Evolutionary conservation across 495 filamentous ascomycete species (phyloP), one percentile per base, ranked within the genome.

Genomic region (Tuber calosporum): DNA sequence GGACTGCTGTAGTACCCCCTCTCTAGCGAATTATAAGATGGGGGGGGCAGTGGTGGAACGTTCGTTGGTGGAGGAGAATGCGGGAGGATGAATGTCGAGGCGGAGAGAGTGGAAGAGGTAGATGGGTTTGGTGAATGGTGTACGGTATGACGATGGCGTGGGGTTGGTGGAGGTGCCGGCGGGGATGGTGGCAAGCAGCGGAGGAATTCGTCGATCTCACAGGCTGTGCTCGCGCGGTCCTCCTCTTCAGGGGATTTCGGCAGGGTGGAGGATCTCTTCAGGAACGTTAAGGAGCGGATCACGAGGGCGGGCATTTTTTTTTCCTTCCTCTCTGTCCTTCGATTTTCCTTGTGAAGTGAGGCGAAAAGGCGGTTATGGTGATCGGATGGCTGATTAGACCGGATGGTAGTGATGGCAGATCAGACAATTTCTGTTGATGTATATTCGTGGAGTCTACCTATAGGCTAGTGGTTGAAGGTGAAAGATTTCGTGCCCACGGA

Each of bases 41-140:
- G 53, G 13, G 53, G 53, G 26, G 53, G 53, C 26, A 62, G 0
- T 26, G 53, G 53, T 1, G 53, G 53, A 34, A 62, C 53, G 26
- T 62, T 26, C 13, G 53, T 62, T 34, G 53, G 53, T 4, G 53
- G 53, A 1, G 53, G 53, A 34, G 53, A 62, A 62, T 26, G 53
- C 3, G 53, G 53, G 13, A 62, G 26, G 53, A 62, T 34, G 2
- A 62, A 8, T 19, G 26, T 13, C 13, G 53, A 62, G 53, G 26
- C 1, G 9, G 53, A 17, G 13, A 62, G 13, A 17, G 26, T 19
- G 26, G 53, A 34, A 17, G 53, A 62, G 11, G 26, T 62, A 62
- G 53, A 62, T 62, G 53, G 26, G 53, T 30, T 62, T 34, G 53
- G 53, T 62, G 53, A 62, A 62, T 62, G 53, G 26, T 34, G 53